Conservation (phyloP, 192 early-diverging fungal species). For the Hyaloraphidium curvatum region DNA sequence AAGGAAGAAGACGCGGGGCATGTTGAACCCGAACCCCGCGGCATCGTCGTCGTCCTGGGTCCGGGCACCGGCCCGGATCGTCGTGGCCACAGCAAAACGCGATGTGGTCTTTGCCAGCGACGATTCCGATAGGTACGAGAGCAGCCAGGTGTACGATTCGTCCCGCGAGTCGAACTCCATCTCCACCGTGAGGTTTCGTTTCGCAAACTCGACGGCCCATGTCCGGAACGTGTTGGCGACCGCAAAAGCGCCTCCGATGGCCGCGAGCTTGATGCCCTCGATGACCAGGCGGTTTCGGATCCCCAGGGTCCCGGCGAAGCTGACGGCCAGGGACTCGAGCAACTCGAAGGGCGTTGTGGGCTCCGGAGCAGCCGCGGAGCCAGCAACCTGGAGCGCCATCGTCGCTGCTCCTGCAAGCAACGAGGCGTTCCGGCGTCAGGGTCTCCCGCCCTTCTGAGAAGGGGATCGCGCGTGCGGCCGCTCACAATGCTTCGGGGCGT, state of each 20-base stretch:
- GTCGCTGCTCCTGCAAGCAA: too few species aligned
- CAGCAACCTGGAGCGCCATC: too few species aligned
- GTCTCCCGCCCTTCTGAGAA: too few species aligned
- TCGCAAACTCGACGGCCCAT: conserved; percentile 22
- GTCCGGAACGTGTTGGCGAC: conserved; percentile 17
- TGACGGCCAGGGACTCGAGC: too few species aligned
- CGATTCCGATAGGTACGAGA: conserved; percentile 31
- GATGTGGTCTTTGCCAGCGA: conserved; percentile 21
- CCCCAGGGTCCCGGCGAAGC: too few species aligned
- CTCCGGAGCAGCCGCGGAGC: too few species aligned
- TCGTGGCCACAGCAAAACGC: conserved; percentile 28
- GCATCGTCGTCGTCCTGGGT: conserved; percentile 21
- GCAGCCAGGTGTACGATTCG: conserved; percentile 27
- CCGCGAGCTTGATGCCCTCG: neutral
- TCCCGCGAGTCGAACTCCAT: conserved; percentile 33
- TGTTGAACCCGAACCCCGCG: neutral
- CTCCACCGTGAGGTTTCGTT: conserved; percentile 20
- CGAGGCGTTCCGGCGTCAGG: too few species aligned
- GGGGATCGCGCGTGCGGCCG: too few species aligned
- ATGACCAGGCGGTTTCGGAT: too few species aligned
- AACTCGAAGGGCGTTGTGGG: too few species aligned
- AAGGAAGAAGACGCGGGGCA: conserved; percentile 30
- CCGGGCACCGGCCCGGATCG: conserved; percentile 21
- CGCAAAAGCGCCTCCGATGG: conserved; percentile 9
- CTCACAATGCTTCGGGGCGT: too few species aligned